Evolutionary conservation across 441 rosid species (phyloP).

Genomic region (Sinapis alba): DNA sequence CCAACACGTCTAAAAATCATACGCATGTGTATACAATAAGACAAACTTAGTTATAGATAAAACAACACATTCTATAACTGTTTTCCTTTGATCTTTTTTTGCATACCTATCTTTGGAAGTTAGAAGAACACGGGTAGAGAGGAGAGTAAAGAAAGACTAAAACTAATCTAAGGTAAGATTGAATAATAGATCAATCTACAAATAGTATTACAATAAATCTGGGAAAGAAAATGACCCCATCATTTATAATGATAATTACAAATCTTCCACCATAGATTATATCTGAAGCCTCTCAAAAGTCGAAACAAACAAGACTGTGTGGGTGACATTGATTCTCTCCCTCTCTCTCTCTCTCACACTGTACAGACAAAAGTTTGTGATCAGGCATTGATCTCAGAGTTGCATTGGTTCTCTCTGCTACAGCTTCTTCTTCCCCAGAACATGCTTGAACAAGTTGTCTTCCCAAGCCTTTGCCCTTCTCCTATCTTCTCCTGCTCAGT

Average conservation of each 20-base stretch:
- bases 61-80: neutral
- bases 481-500: conserved; percentile 69
- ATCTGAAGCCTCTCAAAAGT: conserved; percentile 20
- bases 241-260: conserved; percentile 37
- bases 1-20: conserved; percentile 11
- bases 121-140: neutral
- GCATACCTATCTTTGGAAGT: neutral
- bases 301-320: conserved; percentile 30
- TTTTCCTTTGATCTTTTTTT: neutral
- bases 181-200: neutral
- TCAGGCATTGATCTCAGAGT: conserved; percentile 91
- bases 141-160: neutral
- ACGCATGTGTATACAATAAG: neutral
- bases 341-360: conserved; percentile 10
- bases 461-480: conserved; percentile 77
- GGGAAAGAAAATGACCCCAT: conserved; percentile 6
- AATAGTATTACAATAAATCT: neutral
- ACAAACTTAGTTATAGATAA: neutral
- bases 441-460: conserved; percentile 86
- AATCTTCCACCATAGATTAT: conserved; percentile 30
- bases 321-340: neutral
- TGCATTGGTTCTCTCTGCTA: conserved; percentile 96
- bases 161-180: neutral
- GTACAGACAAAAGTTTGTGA: conserved; percentile 26
- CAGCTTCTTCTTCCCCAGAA: conserved; percentile 99